These are phyloP conservation scores for Lotus japonicus DNA, from an alignment of 306 rosid genomes.

Conservation along the genomic window DNA sequence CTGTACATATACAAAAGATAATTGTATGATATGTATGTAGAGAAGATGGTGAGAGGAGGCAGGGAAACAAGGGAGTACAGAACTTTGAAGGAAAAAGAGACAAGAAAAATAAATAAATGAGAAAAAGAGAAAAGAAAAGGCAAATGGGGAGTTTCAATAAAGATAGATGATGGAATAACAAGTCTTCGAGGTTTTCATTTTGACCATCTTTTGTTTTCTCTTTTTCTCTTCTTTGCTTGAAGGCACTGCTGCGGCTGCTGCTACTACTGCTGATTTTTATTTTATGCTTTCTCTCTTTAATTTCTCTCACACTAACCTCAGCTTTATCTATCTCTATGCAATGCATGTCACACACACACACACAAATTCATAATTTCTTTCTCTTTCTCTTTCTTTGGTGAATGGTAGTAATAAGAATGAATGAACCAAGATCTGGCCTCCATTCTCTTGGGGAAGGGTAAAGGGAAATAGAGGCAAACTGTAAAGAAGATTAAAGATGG, in stretches of 20 bases:
- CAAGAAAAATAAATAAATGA: constrained; percentile 25
- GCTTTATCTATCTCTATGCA: constrained; percentile 17
- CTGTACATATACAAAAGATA: too few species aligned
- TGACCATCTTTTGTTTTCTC: constrained; percentile 75
- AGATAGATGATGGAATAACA: constrained; percentile 71
- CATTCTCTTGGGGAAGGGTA: constrained; percentile 99
- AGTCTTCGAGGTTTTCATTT: constrained; percentile 81
- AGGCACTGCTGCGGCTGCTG: constrained; percentile 42
- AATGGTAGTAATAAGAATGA: not conserved
- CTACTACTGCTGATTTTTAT: not conserved
- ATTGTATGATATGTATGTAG: not conserved
- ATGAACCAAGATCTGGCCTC: constrained; percentile 48
- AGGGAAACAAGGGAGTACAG: not conserved
- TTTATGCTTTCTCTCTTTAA: constrained; percentile 15
- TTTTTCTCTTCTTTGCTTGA: constrained; percentile 32
- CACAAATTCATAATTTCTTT: too few species aligned
- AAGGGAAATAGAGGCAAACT: constrained; percentile 65
- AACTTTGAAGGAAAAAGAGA: constrained; percentile 25
- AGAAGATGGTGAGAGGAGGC: not conserved
- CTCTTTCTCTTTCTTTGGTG: not conserved
- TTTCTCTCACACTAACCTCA: not conserved
- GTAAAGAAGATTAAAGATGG: constrained; percentile 68
- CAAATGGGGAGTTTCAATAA: constrained; percentile 96
- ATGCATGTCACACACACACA: not conserved
- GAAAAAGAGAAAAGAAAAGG: constrained; percentile 33